Evolutionary conservation across 1,139 yeast species (phyloP).

Genomic region (Neolecta irregularis): DNA sequence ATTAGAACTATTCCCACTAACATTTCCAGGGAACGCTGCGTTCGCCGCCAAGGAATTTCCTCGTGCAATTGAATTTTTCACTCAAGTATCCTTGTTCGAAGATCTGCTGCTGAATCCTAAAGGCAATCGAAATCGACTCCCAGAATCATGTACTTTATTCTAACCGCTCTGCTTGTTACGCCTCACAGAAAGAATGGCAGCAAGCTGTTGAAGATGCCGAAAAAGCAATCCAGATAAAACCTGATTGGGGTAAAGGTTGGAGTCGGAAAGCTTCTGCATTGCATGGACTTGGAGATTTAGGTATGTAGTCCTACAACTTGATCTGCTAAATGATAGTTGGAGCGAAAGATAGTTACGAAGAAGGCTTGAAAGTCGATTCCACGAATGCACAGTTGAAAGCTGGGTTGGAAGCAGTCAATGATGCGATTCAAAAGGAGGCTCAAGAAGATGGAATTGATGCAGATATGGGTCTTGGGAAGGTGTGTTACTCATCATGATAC

Average conservation of each 20-base stretch:
- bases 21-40: constrained; percentile 91
- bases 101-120: background rate
- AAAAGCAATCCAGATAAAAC: constrained; percentile 62
- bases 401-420: constrained; percentile 58
- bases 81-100: constrained; percentile 27
- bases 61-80: constrained; percentile 64
- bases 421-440: constrained; percentile 29
- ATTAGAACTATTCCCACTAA: no score
- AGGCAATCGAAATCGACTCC: constrained; percentile 80
- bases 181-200: constrained; percentile 58
- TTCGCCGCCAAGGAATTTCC: constrained; percentile 74
- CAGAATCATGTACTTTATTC: constrained; percentile 74
- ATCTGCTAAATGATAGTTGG: constrained; percentile 15
- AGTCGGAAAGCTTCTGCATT: constrained; percentile 89
- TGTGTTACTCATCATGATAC: background rate
- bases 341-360: constrained; percentile 48
- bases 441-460: constrained; percentile 35
- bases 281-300: constrained; percentile 61
- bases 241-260: constrained; percentile 88
- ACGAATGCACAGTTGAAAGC: constrained; percentile 73
- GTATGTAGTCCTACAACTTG: constrained; percentile 31
- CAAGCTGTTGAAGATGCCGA: constrained; percentile 74
- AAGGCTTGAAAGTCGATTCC: constrained; percentile 73
- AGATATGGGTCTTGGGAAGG: constrained; percentile 57
- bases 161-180: constrained; percentile 84